Conservation (phyloP, 495 filamentous ascomycete species). For the Neurospora sp. region DNA sequence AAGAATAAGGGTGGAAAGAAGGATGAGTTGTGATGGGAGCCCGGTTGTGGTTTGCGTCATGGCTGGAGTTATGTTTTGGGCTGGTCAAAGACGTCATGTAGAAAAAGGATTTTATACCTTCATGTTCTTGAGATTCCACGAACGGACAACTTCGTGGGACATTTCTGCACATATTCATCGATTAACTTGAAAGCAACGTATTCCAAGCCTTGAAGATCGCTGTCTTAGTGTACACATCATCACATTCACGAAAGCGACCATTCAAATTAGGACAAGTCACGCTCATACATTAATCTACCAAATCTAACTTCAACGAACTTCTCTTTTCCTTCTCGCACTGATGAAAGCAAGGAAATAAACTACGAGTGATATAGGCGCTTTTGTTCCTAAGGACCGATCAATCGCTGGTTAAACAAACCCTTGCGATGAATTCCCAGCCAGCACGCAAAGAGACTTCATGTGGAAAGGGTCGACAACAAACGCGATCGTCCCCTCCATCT, state of each 20-base stretch:
- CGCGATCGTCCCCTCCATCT: not conserved
- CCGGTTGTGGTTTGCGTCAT: not conserved
- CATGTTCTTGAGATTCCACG: not conserved
- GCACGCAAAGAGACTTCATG: not conserved
- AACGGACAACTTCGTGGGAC: not conserved
- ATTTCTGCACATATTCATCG: not conserved
- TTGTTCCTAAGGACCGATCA: not conserved
- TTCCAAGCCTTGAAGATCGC: not conserved
- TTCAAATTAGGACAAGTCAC: not conserved
- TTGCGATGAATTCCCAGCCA: not conserved
- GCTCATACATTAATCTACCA: not conserved
- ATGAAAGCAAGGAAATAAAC: not conserved
- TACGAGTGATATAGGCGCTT: not conserved
- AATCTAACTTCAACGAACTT: not conserved
- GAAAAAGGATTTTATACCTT: not conserved
- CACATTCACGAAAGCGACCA: not conserved
- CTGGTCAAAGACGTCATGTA: not conserved
- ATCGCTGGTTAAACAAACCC: not conserved
- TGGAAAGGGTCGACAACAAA: not conserved
- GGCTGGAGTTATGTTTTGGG: not conserved
- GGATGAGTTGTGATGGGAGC: conserved; percentile 10
- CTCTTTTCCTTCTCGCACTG: not conserved
- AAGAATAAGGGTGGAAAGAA: conserved; percentile 1
- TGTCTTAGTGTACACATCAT: not conserved
- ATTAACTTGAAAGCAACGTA: not conserved